Evolutionary conservation across 331 rosid genomes (phyloP).

Genomic region (Erythrophleum ivorense): DNA sequence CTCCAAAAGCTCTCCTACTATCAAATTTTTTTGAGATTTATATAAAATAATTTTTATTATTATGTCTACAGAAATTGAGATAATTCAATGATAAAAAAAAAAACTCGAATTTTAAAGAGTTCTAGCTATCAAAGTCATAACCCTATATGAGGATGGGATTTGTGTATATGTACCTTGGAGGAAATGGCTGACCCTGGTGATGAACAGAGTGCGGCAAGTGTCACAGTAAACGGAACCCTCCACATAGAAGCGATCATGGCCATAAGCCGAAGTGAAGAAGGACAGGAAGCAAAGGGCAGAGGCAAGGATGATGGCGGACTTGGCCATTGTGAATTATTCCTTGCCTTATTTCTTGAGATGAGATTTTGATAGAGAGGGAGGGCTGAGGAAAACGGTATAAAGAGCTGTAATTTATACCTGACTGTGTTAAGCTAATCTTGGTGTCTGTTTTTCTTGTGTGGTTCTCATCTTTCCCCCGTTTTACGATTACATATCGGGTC

Average conservation of each 20-base stretch:
- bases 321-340: slow-evolving; percentile 51
- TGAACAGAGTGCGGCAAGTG: slow-evolving; percentile 77
- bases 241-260: slow-evolving; percentile 33
- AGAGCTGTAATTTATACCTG: slow-evolving; percentile 32
- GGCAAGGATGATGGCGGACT: slow-evolving; percentile 52
- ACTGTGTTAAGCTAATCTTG: background rate
- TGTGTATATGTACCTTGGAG: background rate
- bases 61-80: too few species aligned
- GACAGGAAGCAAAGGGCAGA: slow-evolving; percentile 67
- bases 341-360: background rate
- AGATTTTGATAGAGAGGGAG: slow-evolving; percentile 22
- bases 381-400: background rate
- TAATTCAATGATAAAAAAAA: too few species aligned
- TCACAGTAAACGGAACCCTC: slow-evolving; percentile 84
- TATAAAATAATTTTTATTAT: too few species aligned
- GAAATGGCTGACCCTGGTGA: slow-evolving; percentile 52
- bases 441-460: slow-evolving; percentile 45
- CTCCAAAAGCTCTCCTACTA: too few species aligned
- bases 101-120: too few species aligned
- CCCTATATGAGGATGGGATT: too few species aligned
- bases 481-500: background rate
- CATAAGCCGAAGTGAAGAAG: slow-evolving; percentile 31
- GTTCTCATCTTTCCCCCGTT: slow-evolving; percentile 38
- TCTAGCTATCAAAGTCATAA: too few species aligned
- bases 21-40: too few species aligned